phyloP scores from a whole-genome alignment of 140 eudicot species.

The Ambrosia hybrid region DNA sequence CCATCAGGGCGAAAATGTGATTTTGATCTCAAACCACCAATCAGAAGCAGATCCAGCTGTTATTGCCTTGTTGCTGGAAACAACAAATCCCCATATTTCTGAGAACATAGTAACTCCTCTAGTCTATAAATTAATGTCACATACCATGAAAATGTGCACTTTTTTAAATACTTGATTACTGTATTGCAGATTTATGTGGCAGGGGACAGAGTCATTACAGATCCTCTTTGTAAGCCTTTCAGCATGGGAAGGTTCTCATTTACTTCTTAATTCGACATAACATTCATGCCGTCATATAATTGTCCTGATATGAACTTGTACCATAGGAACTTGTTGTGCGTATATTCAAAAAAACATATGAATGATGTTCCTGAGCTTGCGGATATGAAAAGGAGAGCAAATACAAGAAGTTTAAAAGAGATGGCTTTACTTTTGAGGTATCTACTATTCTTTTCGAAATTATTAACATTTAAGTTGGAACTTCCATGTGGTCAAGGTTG shows the following conservation, averaged over 20 bases:
- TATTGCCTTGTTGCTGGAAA: conserved; percentile 81
- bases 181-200: conserved; percentile 86
- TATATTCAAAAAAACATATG: conserved; percentile 95
- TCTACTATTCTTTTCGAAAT: not conserved
- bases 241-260: conserved; percentile 92
- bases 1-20: conserved; percentile 86
- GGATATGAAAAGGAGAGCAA: conserved; percentile 85
- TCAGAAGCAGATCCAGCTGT: conserved; percentile 99
- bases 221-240: conserved; percentile 99
- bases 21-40: conserved; percentile 96
- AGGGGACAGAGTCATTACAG: conserved; percentile 94
- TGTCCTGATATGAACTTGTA: conserved; percentile 13
- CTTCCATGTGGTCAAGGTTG: not conserved
- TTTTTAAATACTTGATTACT: conserved; percentile 19
- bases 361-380: conserved; percentile 81
- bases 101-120: conserved; percentile 64
- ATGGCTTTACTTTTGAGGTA: conserved; percentile 94
- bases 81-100: conserved; percentile 66
- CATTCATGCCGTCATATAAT: not conserved
- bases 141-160: conserved; percentile 11
- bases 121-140: not conserved
- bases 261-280: conserved; percentile 13
- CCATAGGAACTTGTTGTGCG: conserved; percentile 84
- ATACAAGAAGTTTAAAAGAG: conserved; percentile 88
- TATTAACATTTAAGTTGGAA: not conserved